Percentiles rank a stretch among this genome's conserved stretches.
phyloP scores from a whole-genome alignment of 2,329 filamentous ascomycete genomes.

The Fusarium paranaense region DNA sequence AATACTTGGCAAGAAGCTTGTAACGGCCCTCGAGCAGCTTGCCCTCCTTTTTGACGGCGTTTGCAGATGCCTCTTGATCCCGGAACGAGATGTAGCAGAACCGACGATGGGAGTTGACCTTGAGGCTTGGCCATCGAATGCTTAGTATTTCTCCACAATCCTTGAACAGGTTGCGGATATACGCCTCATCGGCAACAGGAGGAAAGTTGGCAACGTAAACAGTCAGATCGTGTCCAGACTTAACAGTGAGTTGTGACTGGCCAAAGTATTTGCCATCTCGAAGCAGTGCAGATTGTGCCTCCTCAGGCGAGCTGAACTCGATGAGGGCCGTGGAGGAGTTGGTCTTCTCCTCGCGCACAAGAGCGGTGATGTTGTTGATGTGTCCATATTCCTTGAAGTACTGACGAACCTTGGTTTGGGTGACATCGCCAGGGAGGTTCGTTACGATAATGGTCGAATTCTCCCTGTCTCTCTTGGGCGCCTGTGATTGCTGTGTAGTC shows the following conservation, averaged over 20 bases:
- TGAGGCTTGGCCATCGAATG: slow-evolving; percentile 90
- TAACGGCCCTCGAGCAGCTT: slow-evolving; percentile 75
- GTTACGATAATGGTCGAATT: slow-evolving; percentile 86
- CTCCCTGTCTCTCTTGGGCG: slow-evolving; percentile 84
- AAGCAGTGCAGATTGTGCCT: slow-evolving; percentile 83
- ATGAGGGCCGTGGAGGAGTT: slow-evolving; percentile 78
- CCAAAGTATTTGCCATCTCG: slow-evolving; percentile 85
- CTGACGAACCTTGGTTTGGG: slow-evolving; percentile 80
- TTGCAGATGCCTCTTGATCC: slow-evolving; percentile 73
- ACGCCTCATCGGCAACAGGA: slow-evolving; percentile 76
- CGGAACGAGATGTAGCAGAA: slow-evolving; percentile 98
- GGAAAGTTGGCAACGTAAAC: slow-evolving; percentile 94
- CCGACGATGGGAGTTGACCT: slow-evolving; percentile 86
- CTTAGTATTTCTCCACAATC: slow-evolving; percentile 85
- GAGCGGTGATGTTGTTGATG: slow-evolving; percentile 79
- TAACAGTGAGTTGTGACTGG: slow-evolving; percentile 78
- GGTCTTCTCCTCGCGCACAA: slow-evolving; percentile 69
- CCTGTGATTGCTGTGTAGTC: slow-evolving; percentile 41
- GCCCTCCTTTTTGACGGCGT: slow-evolving; percentile 79
- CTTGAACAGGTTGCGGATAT: slow-evolving; percentile 75
- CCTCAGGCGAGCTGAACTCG: slow-evolving; percentile 85
- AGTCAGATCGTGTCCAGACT: slow-evolving; percentile 80
- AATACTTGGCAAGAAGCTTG: slow-evolving; percentile 82
- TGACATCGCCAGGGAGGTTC: slow-evolving; percentile 77
- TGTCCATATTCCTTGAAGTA: slow-evolving; percentile 94